phyloP scores from a whole-genome alignment of 176 grass and related monocot species.

The Carex scoparia region DNA sequence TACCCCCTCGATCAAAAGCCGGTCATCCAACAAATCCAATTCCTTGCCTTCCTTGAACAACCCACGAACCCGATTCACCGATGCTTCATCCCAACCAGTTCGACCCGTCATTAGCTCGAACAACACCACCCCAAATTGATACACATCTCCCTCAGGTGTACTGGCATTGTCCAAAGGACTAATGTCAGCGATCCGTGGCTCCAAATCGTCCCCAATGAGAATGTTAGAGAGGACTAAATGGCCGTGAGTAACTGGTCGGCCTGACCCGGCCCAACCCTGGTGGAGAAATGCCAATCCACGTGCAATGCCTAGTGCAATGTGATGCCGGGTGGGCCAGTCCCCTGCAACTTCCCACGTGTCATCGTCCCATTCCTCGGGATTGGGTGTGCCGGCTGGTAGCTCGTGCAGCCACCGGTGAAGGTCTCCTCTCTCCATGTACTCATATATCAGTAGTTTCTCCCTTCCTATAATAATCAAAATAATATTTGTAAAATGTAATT shows the following conservation, averaged over 20 bases:
- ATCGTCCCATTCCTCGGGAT: constrained; percentile 35
- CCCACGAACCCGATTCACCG: constrained; percentile 44
- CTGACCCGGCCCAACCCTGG: constrained; percentile 69
- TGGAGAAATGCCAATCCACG: constrained; percentile 84
- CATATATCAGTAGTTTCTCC: constrained; percentile 57
- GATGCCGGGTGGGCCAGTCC: constrained; percentile 59
- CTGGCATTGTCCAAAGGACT: neutral
- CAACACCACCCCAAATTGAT: constrained; percentile 61
- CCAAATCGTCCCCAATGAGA: constrained; percentile 68
- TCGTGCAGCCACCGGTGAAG: constrained; percentile 88
- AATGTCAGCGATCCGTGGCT: constrained; percentile 67
- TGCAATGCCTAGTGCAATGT: constrained; percentile 65
- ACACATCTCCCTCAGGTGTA: constrained; percentile 52
- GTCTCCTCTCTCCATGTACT: constrained; percentile 85
- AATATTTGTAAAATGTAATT: neutral
- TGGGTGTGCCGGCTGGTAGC: constrained; percentile 47
- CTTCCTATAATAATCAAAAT: constrained; percentile 29
- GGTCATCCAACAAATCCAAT: constrained; percentile 45
- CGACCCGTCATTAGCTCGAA: constrained; percentile 78
- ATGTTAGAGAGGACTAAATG: constrained; percentile 68
- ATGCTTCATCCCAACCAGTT: constrained; percentile 48
- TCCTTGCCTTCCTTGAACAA: constrained; percentile 44
- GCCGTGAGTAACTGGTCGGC: constrained; percentile 46
- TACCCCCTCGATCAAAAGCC: constrained; percentile 38
- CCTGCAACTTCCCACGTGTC: constrained; percentile 39